Percentiles rank a stretch among this genome's conserved stretches.
These are phyloP conservation scores for Murraya koenigii DNA, from an alignment of 345 rosid species.

Conservation along the genomic window DNA sequence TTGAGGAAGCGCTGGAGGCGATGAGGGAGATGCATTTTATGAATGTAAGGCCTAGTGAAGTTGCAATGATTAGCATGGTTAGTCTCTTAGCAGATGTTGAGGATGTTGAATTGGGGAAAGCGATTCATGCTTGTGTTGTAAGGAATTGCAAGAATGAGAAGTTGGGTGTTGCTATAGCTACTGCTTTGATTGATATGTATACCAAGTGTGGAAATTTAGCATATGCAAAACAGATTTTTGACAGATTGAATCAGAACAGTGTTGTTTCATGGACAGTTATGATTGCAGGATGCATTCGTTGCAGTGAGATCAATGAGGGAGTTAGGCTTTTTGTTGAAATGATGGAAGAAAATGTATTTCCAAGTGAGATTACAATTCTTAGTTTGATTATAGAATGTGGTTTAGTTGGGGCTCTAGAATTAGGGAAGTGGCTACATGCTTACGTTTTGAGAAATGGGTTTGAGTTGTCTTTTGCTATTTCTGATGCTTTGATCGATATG, in stretches of 20 bases:
- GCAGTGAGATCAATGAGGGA: conserved; percentile 24
- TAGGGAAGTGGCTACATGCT: conserved; percentile 44
- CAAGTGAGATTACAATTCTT: conserved; percentile 41
- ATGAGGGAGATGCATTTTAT: conserved; percentile 30
- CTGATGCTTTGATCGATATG: conserved; percentile 45
- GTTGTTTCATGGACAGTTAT: conserved; percentile 49
- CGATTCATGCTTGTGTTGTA: conserved; percentile 39
- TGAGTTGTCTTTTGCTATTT: conserved; percentile 19
- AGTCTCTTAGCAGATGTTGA: conserved; percentile 28
- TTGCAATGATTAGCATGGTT: conserved; percentile 37
- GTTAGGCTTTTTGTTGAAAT: conserved; percentile 33
- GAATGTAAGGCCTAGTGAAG: conserved; percentile 35
- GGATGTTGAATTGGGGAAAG: conserved; percentile 27
- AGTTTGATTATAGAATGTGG: conserved; percentile 43
- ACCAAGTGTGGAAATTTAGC: conserved; percentile 36
- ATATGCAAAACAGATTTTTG: conserved; percentile 33
- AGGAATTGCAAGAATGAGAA: conserved; percentile 31
- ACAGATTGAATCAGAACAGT: conserved; percentile 29
- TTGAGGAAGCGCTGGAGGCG: conserved; percentile 29
- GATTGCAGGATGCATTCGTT: conserved; percentile 44
- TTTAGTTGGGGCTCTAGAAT: conserved; percentile 24
- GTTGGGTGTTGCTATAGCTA: conserved; percentile 24
- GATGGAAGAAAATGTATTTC: conserved; percentile 30
- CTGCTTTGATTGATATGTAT: conserved; percentile 56
- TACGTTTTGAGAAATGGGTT: conserved; percentile 32